A percentile compares a stretch with the other conserved stretches of the same genome.
phyloP scores from a whole-genome alignment of 2,329 filamentous ascomycete genomes.

The Fusarium torreyae region DNA sequence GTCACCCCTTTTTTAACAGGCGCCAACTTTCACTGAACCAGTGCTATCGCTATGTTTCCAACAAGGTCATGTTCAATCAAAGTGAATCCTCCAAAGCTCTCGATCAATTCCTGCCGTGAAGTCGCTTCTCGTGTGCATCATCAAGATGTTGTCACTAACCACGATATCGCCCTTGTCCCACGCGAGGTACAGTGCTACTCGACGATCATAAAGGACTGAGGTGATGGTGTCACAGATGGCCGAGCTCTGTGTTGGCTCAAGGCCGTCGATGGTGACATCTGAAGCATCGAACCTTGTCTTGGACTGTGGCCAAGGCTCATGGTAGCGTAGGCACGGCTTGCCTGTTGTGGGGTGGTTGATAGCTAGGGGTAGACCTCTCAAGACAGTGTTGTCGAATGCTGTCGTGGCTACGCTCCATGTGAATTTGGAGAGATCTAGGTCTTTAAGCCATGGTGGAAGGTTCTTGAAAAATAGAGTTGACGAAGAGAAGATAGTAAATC shows the following conservation, averaged over 20 bases:
- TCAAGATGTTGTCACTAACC: slow-evolving; percentile 66
- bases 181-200: slow-evolving; percentile 64
- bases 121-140: slow-evolving; percentile 65
- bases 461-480: slow-evolving; percentile 66
- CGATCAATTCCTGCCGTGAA: slow-evolving; percentile 61
- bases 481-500: slow-evolving; percentile 68
- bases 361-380: slow-evolving; percentile 63
- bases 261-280: slow-evolving; percentile 59
- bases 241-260: slow-evolving; percentile 49
- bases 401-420: slow-evolving; percentile 66
- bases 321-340: slow-evolving; percentile 66
- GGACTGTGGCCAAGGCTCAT: slow-evolving; percentile 68
- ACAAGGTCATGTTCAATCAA: slow-evolving; percentile 51
- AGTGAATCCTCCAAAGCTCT: slow-evolving; percentile 67
- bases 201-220: slow-evolving; percentile 63
- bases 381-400: slow-evolving; percentile 61
- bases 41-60: too few species aligned
- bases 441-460: slow-evolving; percentile 56
- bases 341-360: slow-evolving; percentile 62
- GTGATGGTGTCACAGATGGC: slow-evolving; percentile 60
- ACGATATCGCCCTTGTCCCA: slow-evolving; percentile 71
- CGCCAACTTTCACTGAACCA: too few species aligned
- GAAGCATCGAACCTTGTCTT: slow-evolving; percentile 67
- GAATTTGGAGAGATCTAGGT: slow-evolving; percentile 56
- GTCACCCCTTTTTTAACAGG: too few species aligned